Conservation (phyloP, 345 rosid species). For the Camelina hispida region DNA sequence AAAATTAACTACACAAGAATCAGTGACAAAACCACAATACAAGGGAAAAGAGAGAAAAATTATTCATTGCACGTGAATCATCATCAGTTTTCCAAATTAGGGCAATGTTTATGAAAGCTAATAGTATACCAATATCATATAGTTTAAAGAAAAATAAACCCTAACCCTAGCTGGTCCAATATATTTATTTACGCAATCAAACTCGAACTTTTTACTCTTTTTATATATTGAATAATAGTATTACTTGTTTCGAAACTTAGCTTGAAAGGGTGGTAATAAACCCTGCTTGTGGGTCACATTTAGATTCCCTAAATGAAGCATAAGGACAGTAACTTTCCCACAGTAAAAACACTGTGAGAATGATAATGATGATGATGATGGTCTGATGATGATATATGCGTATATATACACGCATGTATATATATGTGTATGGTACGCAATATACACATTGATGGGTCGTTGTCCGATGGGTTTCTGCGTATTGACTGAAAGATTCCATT, state of each 20-base stretch:
- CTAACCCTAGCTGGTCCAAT: slow-evolving; percentile 39
- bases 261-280: slow-evolving; percentile 47
- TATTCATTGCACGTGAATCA: slow-evolving; percentile 41
- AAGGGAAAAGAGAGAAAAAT: neutral
- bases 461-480: slow-evolving; percentile 47
- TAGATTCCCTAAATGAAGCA: slow-evolving; percentile 43
- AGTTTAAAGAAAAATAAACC: slow-evolving; percentile 16
- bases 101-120: slow-evolving; percentile 29
- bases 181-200: slow-evolving; percentile 25
- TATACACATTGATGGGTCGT: slow-evolving; percentile 42
- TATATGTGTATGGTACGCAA: slow-evolving; percentile 26
- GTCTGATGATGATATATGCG: slow-evolving; percentile 11
- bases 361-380: slow-evolving; percentile 23
- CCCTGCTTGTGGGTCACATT: slow-evolving; percentile 46
- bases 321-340: slow-evolving; percentile 42
- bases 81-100: slow-evolving; percentile 36
- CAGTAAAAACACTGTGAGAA: slow-evolving; percentile 44
- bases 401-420: slow-evolving; percentile 27
- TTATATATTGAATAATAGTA: neutral
- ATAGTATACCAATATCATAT: slow-evolving; percentile 16
- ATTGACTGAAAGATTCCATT: slow-evolving; percentile 50
- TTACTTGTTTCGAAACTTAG: slow-evolving; percentile 43
- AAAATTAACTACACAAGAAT: neutral
- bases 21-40: neutral
- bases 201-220: neutral